phyloP scores from a whole-genome alignment of 1,139 yeast genomes.

The Pneumocystis murina region DNA sequence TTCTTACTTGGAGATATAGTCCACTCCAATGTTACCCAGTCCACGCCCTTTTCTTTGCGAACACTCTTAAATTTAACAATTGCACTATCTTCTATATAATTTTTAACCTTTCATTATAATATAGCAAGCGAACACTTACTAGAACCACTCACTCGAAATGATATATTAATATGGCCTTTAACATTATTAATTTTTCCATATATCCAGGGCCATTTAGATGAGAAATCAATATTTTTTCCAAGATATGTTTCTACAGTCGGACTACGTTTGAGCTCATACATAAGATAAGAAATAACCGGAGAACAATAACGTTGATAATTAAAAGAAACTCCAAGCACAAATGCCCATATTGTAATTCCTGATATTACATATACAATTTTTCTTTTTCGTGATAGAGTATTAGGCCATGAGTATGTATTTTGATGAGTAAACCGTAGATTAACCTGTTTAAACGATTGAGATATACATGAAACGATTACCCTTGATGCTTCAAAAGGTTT shows the following conservation, averaged over 20 bases:
- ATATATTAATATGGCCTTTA: conserved; percentile 61
- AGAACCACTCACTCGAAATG: conserved; percentile 51
- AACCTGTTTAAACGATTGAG: neutral
- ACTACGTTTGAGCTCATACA: neutral
- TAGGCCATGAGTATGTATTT: neutral
- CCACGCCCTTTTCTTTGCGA: neutral
- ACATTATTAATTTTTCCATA: conserved; percentile 72
- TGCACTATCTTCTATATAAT: neutral
- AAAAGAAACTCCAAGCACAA: neutral
- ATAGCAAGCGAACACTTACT: neutral
- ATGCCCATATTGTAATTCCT: neutral
- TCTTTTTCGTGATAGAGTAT: neutral
- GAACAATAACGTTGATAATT: neutral
- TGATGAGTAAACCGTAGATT: neutral
- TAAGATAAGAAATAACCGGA: neutral
- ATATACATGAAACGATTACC: neutral
- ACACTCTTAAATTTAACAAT: neutral
- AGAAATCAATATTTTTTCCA: conserved; percentile 64
- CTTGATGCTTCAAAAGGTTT: neutral
- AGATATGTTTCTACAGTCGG: conserved; percentile 40
- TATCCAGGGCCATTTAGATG: conserved; percentile 68
- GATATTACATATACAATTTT: neutral
- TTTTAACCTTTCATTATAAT: neutral
- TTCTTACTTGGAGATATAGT: neutral
- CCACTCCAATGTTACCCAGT: neutral